Percentiles rank a stretch among this genome's conserved stretches.
Evolutionary conservation across 73 alveolate species (phyloP).

Genomic region (Paramecium biaurelia): DNA sequence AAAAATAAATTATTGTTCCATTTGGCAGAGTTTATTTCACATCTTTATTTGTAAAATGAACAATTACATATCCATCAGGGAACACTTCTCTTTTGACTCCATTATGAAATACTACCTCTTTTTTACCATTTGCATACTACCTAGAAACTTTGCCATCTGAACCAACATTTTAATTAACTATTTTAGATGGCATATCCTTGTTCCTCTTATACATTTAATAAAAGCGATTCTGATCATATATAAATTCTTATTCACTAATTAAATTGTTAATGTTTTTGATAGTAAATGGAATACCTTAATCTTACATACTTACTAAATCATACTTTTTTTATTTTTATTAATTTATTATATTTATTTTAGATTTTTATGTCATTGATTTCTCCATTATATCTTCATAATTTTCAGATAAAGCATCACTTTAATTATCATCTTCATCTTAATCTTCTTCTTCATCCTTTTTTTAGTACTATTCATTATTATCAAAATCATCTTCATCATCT

Average conservation of each 20-base stretch:
- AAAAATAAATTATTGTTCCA: constrained; percentile 90
- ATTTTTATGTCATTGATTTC: background rate
- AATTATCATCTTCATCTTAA: background rate
- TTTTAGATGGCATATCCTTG: constrained; percentile 31
- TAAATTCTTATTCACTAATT: constrained; percentile 26
- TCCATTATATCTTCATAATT: constrained; percentile 55
- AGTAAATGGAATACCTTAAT: background rate
- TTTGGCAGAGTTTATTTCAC: constrained; percentile 88
- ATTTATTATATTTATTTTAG: background rate
- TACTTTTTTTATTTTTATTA: background rate
- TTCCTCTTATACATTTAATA: background rate
- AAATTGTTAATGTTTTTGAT: constrained; percentile 19
- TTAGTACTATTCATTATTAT: background rate
- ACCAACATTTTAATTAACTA: constrained; percentile 60
- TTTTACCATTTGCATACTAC: constrained; percentile 84
- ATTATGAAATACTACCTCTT: constrained; percentile 91
- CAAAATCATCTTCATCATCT: background rate
- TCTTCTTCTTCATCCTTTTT: background rate
- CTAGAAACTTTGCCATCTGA: constrained; percentile 74
- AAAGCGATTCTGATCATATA: constrained; percentile 36
- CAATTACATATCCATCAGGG: constrained; percentile 94
- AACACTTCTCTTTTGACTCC: constrained; percentile 95
- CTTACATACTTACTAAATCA: constrained; percentile 33
- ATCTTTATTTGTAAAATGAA: constrained; percentile 92
- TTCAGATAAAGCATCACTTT: constrained; percentile 40